Base-by-base conservation (phyloP, 257 asterid species). In the Ocimum tenuiflorum region DNA sequence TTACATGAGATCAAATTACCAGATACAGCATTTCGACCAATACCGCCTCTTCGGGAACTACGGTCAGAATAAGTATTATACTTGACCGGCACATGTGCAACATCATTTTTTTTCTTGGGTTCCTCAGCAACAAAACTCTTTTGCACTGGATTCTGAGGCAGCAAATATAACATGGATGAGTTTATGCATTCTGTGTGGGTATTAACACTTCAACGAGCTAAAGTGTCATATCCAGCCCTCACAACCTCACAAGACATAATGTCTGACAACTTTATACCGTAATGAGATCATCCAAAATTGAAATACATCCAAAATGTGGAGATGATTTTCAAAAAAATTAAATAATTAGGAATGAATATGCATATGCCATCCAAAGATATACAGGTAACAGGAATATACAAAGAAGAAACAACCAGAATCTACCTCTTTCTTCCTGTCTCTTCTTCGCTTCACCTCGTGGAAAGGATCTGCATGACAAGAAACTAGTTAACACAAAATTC, bases 381-480 rank as follows among this genome's bases (percentile, higher is more conserved):
- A 27, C 31, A 27, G 2, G 2, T 4, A 27, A 2, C 48, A 29
- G 38, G 7, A 51, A 48, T 39, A 36, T 9, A 56, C 33, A 31
- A 38, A 59, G 8, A 41, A 51, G 53, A n/a, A 52, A 29, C 20
- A 23, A 65, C 36, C 56, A 63, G 39, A 24, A 20, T 14, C 39
- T 71, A 87, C 96, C 96, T 89, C 97, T 78, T 86, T 89, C 76
- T 74, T 92, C 78, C 86, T 77, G 82, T 89, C 96, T 65, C 79
- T 83, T 78, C 76, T 90, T 63, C 97, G 85, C 90, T 74, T 89
- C 85, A 92, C 99, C 85, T 89, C 96, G 59, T 86, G 99, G 77
- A 89, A 92, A 70, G 96, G 96, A 78, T 87, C 99, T 92, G 89
- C 69, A 69, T 8, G 29, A 49, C 52, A 76, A 73, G 58, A 46